These are phyloP conservation scores for Suillus fuscotomentosus DNA, from an alignment of 768 basidiomycete genomes.

Conservation along the genomic window DNA sequence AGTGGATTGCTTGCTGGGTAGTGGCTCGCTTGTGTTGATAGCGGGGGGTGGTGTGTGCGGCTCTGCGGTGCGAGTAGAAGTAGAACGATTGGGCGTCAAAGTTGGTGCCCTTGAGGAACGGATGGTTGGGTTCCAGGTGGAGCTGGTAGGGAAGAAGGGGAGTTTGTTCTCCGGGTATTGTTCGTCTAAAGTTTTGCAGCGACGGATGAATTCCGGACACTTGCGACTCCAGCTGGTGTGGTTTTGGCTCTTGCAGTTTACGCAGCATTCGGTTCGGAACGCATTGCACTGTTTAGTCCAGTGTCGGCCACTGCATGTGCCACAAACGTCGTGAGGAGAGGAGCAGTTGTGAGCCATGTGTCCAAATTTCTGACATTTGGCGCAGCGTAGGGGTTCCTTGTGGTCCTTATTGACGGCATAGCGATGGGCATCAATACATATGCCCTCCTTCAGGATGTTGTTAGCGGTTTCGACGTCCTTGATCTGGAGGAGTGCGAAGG, in stretches of 20 bases:
- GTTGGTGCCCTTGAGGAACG: not conserved
- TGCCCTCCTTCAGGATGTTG: slow-evolving; percentile 16
- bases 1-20: no score
- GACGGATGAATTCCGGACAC: slow-evolving; percentile 10
- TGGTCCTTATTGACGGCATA: slow-evolving; percentile 12
- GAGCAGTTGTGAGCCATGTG: slow-evolving; percentile 6
- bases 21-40: no score
- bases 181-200: not conserved
- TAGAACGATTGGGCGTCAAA: not conserved
- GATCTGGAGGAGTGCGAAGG: slow-evolving; percentile 25
- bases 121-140: slow-evolving; percentile 7
- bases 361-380: slow-evolving; percentile 2
- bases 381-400: not conserved
- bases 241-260: not conserved
- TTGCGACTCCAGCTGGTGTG: slow-evolving; percentile 11
- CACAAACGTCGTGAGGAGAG: not conserved
- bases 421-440: slow-evolving; percentile 15
- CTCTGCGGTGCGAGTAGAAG: not conserved
- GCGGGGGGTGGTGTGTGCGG: not conserved
- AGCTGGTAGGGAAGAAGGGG: slow-evolving; percentile 11
- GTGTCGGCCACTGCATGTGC: not conserved
- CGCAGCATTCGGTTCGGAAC: not conserved
- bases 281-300: not conserved
- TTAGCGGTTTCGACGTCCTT: slow-evolving; percentile 20
- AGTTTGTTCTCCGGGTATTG: slow-evolving; percentile 11